Base-by-base conservation (phyloP, 768 basidiomycete species). In the Phlegmacium glaucopus region DNA sequence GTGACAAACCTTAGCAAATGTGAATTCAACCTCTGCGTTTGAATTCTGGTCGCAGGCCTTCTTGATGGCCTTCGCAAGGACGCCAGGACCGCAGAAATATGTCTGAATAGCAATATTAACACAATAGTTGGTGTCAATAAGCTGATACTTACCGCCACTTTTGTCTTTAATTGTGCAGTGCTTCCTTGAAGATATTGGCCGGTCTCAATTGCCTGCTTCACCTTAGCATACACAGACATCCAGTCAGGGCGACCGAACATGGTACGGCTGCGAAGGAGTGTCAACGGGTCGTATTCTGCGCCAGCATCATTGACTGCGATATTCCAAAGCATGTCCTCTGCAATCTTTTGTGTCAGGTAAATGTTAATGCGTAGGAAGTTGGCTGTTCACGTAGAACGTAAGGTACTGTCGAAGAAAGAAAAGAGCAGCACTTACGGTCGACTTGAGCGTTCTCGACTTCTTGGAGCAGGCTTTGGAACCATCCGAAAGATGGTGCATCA, bases 401-500 rank as follows among this genome's bases (percentile, higher is more conserved):
- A 6, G 16, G 46, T 34, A 29, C 32, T 42, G 1, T 17, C 28
- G n/a, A 27, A 26, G 42, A 29, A 13, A 36, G 28, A 9, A 42
- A 37, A 18, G 10, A 76, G 22, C 22, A 5, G 22, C 22, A 22
- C 89, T 74, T 61, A 92, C 91, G 88, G 74, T 94, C 90, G 29
- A 83, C 82, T 61, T 94, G 92, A 38, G 89, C 87, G 41, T 81
- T 82, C 64, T 96, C 94, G 39, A 96, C 84, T 62, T 93, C 85
- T 59, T 87, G 85, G 50, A 96, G 75, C 44, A 96, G 70, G 51
- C 78, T 83, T 65, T 94, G 90, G 80, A 97, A 95, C 94, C 94
- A 96, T 57, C 91, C 93, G 59, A 96, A 93, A n/a, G 89, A 90
- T n/a, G 90, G 90, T n/a, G 88, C 83, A 55, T 94, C 90, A 62